Percentiles rank a stretch among this genome's conserved stretches.
Evolutionary conservation across 2,329 filamentous ascomycete genomes (phyloP).

Genomic region (Verticillium dahliae): DNA sequence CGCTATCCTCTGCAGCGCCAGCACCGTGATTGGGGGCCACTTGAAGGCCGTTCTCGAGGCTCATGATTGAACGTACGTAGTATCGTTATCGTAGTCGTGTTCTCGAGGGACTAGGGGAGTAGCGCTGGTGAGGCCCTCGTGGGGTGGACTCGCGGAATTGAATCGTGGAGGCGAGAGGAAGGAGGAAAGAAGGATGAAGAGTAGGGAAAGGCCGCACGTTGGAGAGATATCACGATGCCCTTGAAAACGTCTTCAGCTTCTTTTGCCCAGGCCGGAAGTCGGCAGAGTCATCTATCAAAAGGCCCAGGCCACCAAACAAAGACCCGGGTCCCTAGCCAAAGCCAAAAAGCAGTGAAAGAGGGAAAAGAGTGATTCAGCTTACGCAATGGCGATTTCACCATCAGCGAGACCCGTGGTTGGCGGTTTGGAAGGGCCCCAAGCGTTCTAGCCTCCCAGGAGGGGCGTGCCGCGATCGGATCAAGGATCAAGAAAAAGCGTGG

Average conservation of each 20-base stretch:
- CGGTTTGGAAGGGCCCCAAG: background rate
- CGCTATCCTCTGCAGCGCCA: slow-evolving; percentile 5
- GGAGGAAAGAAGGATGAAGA: background rate
- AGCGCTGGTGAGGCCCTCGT: background rate
- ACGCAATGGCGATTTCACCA: background rate
- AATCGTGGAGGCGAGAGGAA: background rate
- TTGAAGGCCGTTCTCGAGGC: slow-evolving; percentile 4
- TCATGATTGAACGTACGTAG: background rate
- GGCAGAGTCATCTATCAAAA: background rate
- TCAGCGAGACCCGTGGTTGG: background rate
- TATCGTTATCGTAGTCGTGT: too few species aligned
- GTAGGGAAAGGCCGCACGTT: background rate
- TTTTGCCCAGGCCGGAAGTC: background rate
- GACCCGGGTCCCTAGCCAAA: background rate
- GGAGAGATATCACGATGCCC: background rate
- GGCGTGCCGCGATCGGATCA: background rate
- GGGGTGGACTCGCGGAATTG: background rate
- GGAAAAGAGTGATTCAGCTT: background rate
- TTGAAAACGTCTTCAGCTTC: background rate
- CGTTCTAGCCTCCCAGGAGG: background rate
- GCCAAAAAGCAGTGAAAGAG: background rate
- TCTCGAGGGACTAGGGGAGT: background rate
- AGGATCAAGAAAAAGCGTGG: background rate
- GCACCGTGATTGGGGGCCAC: slow-evolving; percentile 1
- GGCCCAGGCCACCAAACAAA: background rate